phyloP scores from a whole-genome alignment of 2,329 filamentous ascomycete genomes.

The Cercospora brassicicola region DNA sequence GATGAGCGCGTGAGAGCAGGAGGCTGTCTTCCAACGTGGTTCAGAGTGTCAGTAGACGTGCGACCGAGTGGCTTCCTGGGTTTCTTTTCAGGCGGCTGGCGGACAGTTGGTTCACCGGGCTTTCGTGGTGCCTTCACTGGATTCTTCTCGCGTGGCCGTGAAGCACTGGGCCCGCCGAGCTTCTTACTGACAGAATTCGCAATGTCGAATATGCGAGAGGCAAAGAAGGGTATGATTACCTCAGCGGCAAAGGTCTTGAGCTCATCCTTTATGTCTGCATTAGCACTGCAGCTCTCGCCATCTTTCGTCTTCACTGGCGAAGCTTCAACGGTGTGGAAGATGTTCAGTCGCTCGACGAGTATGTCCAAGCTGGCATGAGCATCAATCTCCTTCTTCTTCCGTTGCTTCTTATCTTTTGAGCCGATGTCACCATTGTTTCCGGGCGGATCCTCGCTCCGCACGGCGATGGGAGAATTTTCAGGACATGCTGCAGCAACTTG shows the following conservation, averaged over 20 bases:
- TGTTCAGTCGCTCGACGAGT: constrained; percentile 74
- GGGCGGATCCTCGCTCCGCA: constrained; percentile 27
- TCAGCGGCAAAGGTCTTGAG: constrained; percentile 76
- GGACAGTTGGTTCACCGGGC: constrained; percentile 40
- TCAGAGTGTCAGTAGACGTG: constrained; percentile 59
- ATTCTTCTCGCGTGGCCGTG: constrained; percentile 57
- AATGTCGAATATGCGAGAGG: constrained; percentile 69
- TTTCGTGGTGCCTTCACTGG: constrained; percentile 43
- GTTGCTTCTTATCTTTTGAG: constrained; percentile 41
- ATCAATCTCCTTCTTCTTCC: constrained; percentile 63
- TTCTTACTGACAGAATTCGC: constrained; percentile 72
- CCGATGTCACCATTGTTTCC: constrained; percentile 5
- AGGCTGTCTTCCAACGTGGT: constrained; percentile 56
- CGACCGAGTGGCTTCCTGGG: constrained; percentile 59
- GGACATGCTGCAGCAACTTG: constrained; percentile 33
- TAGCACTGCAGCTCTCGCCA: constrained; percentile 26
- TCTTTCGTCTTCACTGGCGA: constrained; percentile 49
- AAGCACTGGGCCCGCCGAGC: constrained; percentile 68
- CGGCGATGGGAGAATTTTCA: constrained; percentile 30
- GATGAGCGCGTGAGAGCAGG: constrained; percentile 68
- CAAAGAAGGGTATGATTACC: constrained; percentile 78
- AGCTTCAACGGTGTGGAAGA: constrained; percentile 78
- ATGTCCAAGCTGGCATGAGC: constrained; percentile 67
- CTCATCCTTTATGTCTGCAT: constrained; percentile 54
- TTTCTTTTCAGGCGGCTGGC: constrained; percentile 44